Percentiles rank a stretch among this genome's conserved stretches.
These are phyloP conservation scores for Microthlaspi erraticum DNA, from an alignment of 345 rosid species.

Conservation along the genomic window DNA sequence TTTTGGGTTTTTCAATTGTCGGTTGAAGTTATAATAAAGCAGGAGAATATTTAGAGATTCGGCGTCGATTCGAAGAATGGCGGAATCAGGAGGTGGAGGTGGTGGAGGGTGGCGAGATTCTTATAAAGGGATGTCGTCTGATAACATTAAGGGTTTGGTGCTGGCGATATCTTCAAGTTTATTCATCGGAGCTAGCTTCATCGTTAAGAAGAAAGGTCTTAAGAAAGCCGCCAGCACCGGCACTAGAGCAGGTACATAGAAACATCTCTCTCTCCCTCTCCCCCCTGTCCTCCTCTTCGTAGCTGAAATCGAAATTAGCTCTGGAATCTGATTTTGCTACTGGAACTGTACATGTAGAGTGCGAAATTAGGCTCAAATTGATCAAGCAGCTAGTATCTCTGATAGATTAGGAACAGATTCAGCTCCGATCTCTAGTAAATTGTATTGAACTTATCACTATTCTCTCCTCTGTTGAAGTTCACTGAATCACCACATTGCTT, in stretches of 20 bases:
- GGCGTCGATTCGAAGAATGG: constrained; percentile 27
- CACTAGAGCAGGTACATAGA: constrained; percentile 73
- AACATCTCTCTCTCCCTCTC: neutral
- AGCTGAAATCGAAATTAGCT: neutral
- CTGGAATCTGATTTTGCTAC: neutral
- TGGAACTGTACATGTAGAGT: too few species aligned
- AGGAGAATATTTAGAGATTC: neutral
- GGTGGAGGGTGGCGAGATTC: constrained; percentile 55
- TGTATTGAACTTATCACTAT: constrained; percentile 1
- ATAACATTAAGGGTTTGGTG: constrained; percentile 82
- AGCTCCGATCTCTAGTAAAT: constrained; percentile 5
- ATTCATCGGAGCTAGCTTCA: constrained; percentile 90
- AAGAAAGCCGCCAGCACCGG: constrained; percentile 77
- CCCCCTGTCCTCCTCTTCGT: neutral
- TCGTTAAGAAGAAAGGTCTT: constrained; percentile 88
- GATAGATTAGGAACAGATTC: neutral
- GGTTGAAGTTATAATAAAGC: neutral
- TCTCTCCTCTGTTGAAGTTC: neutral
- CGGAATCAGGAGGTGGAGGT: constrained; percentile 37
- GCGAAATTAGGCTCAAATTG: neutral
- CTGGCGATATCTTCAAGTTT: constrained; percentile 82
- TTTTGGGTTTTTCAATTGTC: constrained; percentile 32
- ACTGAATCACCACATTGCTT: constrained; percentile 14
- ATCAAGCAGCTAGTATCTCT: neutral
- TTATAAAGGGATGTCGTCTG: constrained; percentile 75